Evolutionary conservation across 139 green algal genomes (phyloP).

Genomic region (Trebouxia sp.): DNA sequence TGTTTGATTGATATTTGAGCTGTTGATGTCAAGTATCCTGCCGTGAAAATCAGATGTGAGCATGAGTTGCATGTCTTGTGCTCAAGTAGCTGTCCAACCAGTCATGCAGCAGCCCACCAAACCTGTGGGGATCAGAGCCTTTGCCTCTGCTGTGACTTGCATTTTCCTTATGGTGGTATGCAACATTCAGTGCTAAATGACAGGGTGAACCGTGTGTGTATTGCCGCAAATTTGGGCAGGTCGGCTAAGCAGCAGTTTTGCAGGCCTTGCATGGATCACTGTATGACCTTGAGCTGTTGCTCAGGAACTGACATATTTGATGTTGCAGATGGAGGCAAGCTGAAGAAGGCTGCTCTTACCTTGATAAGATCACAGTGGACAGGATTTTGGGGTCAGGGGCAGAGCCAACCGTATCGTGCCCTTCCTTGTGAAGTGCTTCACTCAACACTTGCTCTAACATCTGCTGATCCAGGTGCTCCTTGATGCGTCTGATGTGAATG

Average conservation of each 20-base stretch:
- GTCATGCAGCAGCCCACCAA: neutral
- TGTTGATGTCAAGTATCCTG: neutral
- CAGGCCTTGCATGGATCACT: too few relatives aligned
- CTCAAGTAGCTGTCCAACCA: too few relatives aligned
- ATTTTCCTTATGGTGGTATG: neutral
- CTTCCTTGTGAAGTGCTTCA: neutral
- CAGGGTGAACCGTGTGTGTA: too few relatives aligned
- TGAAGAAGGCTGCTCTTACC: neutral
- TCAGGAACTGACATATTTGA: too few relatives aligned
- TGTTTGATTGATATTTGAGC: neutral
- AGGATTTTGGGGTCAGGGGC: neutral
- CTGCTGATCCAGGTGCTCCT: constrained; percentile 9
- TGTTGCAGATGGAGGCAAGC: too few relatives aligned
- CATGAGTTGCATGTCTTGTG: too few relatives aligned
- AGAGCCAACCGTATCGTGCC: neutral
- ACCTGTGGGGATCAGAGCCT: neutral
- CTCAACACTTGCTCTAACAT: neutral
- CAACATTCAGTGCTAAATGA: too few relatives aligned
- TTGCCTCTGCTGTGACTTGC: neutral
- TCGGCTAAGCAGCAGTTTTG: too few relatives aligned
- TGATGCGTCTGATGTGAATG: neutral
- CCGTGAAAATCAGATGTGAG: neutral
- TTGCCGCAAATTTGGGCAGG: too few relatives aligned
- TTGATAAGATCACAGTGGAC: neutral
- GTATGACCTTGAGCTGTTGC: too few relatives aligned